phyloP scores from a whole-genome alignment of 2,329 filamentous ascomycete genomes.

The Colletotrichum liriopes region DNA sequence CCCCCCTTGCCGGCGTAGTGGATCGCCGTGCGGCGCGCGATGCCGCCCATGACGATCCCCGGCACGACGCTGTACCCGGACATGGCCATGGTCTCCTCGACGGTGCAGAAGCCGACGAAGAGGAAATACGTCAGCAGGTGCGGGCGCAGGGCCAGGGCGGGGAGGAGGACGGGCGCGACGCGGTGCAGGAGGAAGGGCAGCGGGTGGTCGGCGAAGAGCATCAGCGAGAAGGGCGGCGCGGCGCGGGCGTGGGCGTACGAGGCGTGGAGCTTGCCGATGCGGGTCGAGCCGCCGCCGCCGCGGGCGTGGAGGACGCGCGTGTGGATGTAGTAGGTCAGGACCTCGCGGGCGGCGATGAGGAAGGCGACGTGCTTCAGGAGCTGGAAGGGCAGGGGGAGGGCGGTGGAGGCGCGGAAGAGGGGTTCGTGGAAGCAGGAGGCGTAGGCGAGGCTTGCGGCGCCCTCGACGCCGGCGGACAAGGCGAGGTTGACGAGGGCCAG shows the following conservation, averaged over 20 bases:
- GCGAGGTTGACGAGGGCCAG: constrained; percentile 64
- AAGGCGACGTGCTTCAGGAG: constrained; percentile 64
- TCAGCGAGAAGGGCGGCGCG: constrained; percentile 73
- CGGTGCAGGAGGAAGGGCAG: constrained; percentile 73
- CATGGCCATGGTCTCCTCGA: constrained; percentile 77
- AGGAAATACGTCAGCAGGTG: constrained; percentile 82
- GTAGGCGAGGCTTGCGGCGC: constrained; percentile 57
- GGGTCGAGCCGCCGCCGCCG: constrained; percentile 38
- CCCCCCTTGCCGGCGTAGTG: constrained; percentile 71
- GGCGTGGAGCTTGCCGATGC: constrained; percentile 60
- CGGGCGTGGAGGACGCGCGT: constrained; percentile 76
- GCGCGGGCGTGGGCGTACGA: constrained; percentile 67
- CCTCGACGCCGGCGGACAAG: constrained; percentile 61
- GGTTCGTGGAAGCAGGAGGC: constrained; percentile 53
- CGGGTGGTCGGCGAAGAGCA: constrained; percentile 79
- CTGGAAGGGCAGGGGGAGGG: constrained; percentile 68
- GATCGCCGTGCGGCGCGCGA: constrained; percentile 60
- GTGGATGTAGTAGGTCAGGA: constrained; percentile 82
- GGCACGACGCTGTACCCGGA: constrained; percentile 77
- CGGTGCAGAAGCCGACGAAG: constrained; percentile 73
- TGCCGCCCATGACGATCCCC: constrained; percentile 68
- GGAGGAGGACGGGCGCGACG: constrained; percentile 77
- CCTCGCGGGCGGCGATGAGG: constrained; percentile 65
- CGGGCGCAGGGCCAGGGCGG: constrained; percentile 75
- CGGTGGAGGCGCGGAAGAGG: constrained; percentile 64